phyloP scores from a whole-genome alignment of 768 basidiomycete genomes.

The Tricholomella constricta region DNA sequence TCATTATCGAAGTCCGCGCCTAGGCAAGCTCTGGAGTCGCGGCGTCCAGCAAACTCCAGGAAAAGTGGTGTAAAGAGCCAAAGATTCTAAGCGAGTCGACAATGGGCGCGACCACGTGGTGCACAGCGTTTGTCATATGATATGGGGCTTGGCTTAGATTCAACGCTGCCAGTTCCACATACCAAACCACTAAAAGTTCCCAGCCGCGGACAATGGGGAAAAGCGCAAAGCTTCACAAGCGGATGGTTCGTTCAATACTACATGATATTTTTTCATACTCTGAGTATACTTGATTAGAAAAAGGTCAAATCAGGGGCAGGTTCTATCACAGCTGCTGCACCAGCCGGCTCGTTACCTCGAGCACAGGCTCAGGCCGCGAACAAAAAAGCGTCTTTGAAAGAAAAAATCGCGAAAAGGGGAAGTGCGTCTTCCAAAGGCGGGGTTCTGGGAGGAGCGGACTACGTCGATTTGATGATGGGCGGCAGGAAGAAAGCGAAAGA shows the following conservation, averaged over 20 bases:
- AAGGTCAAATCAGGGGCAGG: conserved; percentile 36
- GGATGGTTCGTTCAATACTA: conserved; percentile 41
- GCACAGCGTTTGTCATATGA: no score
- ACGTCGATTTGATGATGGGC: conserved; percentile 71
- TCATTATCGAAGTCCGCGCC: conserved; percentile 29
- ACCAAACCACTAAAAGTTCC: no score
- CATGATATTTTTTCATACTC: background rate
- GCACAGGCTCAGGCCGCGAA: conserved; percentile 44
- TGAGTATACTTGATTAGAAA: conserved; percentile 28
- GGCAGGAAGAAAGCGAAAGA: conserved; percentile 65
- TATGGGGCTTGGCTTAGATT: no score
- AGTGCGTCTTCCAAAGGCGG: conserved; percentile 29
- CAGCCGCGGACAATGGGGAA: conserved; percentile 49
- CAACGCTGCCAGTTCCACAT: no score
- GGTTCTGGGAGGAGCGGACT: conserved; percentile 76
- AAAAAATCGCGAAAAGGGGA: conserved; percentile 32
- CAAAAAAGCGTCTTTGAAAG: conserved; percentile 53
- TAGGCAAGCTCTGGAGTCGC: conserved; percentile 29
- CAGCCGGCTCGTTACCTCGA: conserved; percentile 27
- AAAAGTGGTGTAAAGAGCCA: conserved; percentile 6
- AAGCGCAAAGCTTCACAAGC: conserved; percentile 67
- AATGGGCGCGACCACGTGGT: conserved; percentile 19
- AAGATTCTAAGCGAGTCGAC: background rate
- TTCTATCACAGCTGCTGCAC: conserved; percentile 13
- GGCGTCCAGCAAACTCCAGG: conserved; percentile 35